Evolutionary conservation across 2,329 filamentous ascomycete genomes (phyloP), one percentile per base, ranked within the genome.

Genomic region (Fusarium siculi): DNA sequence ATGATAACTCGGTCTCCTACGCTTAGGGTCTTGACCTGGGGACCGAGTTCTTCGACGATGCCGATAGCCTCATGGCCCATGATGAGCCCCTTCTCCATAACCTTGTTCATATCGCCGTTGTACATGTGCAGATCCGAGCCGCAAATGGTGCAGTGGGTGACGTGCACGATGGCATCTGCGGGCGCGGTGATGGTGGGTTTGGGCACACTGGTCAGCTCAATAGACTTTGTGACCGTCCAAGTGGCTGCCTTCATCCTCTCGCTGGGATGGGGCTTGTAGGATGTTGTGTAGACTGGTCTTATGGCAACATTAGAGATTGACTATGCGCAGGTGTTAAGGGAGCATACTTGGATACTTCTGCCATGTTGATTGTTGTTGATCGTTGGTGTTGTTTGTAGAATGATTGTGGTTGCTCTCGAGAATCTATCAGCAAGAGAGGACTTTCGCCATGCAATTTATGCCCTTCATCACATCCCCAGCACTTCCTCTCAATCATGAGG

Each of bases 91-190:
- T 60, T 59, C 12, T 63, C 60, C 54, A 60, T 63, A 5, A 36
- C 60, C 12, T 63, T 63, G 54, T 63, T 63, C 3, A 63, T 10
- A 16, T 63, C 54, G 9, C 60, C 60, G 7, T 47, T 42, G n/a
- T 63, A 63, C 54, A 63, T 63, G 12, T 63, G 60, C 0, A 63
- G 28, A 23, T 63, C 60, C 1, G 60, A 63, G 2, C 60, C 60
- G 28, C 60, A 63, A 7, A 63, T 63, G 7, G 60, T 63, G 10
- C 60, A 63, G 43, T 63, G 54, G n/a, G 60, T 63, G 23, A 60
- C 12, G 21, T 63, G 60, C 11, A 60, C 60, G 9, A 63, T 63
- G 5, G 54, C 60, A n/a, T 63, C 60, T 1, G 12, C 32, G 11
- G 60, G 60, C 7, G 60, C 60, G 7, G 60, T 60, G 5, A 63